These are phyloP conservation scores for Torulaspora gathmanii DNA, from an alignment of 805 yeast genomes.

Conservation along the genomic window DNA sequence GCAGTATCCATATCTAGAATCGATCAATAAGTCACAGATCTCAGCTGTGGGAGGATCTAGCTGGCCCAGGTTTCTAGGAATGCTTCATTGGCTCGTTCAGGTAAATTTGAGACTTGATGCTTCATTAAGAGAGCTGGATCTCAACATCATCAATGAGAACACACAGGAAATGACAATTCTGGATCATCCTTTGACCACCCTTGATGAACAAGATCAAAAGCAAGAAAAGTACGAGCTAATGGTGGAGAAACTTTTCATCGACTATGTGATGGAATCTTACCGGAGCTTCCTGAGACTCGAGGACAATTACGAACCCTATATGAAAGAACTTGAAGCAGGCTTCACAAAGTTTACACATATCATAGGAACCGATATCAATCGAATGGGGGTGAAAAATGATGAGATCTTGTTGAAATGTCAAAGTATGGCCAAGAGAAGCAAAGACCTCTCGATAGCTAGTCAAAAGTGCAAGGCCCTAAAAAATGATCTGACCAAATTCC, in stretches of 20 bases:
- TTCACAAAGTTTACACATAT: constrained; percentile 49
- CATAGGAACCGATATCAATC: constrained; percentile 44
- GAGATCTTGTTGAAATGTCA: constrained; percentile 40
- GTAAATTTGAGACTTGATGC: constrained; percentile 44
- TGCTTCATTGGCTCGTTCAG: constrained; percentile 76
- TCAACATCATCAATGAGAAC: constrained; percentile 24
- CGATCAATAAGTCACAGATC: constrained; percentile 77
- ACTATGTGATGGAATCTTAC: constrained; percentile 64
- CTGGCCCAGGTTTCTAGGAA: constrained; percentile 80
- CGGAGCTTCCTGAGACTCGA: constrained; percentile 58
- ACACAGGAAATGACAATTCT: constrained; percentile 32
- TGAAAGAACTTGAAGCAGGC: constrained; percentile 51
- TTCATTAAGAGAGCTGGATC: constrained; percentile 21
- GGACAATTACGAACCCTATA: constrained; percentile 55
- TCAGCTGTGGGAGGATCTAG: constrained; percentile 87
- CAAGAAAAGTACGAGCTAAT: constrained; percentile 36
- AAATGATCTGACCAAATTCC: constrained; percentile 64
- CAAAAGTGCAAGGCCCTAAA: constrained; percentile 60
- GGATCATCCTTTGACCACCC: constrained; percentile 23
- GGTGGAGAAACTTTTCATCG: constrained; percentile 46
- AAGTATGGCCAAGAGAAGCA: constrained; percentile 42
- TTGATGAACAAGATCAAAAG: constrained; percentile 32
- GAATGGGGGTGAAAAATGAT: constrained; percentile 40
- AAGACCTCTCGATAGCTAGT: constrained; percentile 47
- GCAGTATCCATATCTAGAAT: constrained; percentile 74